A percentile compares a stretch with the other conserved stretches of the same genome.
Evolutionary conservation across 345 rosid species (phyloP).

Genomic region (Eutrema heterophyllum): DNA sequence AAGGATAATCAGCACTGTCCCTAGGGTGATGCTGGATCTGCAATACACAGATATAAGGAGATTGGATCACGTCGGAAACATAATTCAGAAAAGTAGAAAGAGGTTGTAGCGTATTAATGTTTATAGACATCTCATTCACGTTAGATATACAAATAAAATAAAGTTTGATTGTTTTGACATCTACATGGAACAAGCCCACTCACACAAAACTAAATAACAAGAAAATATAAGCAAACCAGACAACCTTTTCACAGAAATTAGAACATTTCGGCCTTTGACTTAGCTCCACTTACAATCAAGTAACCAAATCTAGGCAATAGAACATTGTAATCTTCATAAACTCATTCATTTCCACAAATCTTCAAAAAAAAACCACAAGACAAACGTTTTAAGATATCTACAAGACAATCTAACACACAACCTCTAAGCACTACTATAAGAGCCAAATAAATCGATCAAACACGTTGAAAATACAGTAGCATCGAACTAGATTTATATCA

Average conservation of each 20-base stretch:
- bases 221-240: background rate
- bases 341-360: too few species aligned
- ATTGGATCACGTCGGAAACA: background rate
- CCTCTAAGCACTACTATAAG: background rate
- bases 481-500: background rate
- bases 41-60: background rate
- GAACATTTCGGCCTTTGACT: background rate
- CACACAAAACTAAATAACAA: background rate
- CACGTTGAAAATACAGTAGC: background rate
- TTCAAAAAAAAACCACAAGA: too few species aligned
- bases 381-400: too few species aligned
- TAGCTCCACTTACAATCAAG: background rate
- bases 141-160: too few species aligned
- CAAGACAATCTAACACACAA: background rate
- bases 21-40: slow-evolving; percentile 67
- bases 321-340: background rate
- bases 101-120: too few species aligned
- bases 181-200: too few species aligned
- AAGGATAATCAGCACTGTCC: slow-evolving; percentile 66
- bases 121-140: background rate
- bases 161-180: too few species aligned
- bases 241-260: too few species aligned
- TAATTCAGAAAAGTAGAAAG: too few species aligned
- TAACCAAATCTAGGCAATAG: background rate
- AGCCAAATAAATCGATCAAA: background rate